Conservation (phyloP, 2,329 filamentous ascomycete species). For the Phaeosphaeria sp. region DNA sequence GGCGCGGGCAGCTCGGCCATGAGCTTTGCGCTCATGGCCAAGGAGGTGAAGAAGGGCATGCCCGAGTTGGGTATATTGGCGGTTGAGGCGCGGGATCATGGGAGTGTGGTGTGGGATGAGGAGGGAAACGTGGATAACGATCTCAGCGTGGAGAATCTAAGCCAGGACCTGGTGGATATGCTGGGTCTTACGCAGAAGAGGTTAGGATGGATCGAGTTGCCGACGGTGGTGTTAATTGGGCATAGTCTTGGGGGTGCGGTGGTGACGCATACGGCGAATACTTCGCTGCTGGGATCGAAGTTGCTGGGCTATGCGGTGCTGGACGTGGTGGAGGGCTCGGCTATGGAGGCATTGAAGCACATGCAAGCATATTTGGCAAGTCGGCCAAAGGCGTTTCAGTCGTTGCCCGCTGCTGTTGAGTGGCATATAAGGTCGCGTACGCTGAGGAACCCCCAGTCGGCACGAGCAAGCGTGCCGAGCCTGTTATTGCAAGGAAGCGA, state of each 20-base stretch:
- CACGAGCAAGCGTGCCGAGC: conserved; percentile 84
- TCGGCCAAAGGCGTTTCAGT: conserved; percentile 79
- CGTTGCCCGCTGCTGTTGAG: conserved; percentile 79
- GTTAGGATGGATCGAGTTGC: conserved; percentile 76
- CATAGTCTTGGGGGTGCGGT: conserved; percentile 94
- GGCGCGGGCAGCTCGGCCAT: conserved; percentile 92
- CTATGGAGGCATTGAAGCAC: conserved; percentile 90
- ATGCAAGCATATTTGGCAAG: conserved; percentile 93
- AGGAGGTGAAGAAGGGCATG: conserved; percentile 77
- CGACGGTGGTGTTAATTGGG: conserved; percentile 81
- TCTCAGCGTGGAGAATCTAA: conserved; percentile 74
- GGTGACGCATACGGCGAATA: conserved; percentile 79
- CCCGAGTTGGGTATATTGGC: conserved; percentile 84
- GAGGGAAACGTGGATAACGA: conserved; percentile 59
- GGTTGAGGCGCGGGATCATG: conserved; percentile 86
- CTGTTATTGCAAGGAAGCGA: conserved; percentile 63
- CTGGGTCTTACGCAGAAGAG: conserved; percentile 69
- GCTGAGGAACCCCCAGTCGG: conserved; percentile 82
- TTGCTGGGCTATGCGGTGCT: conserved; percentile 87
- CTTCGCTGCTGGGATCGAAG: conserved; percentile 67
- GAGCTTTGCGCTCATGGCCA: conserved; percentile 83
- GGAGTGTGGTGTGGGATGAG: conserved; percentile 62
- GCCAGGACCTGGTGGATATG: conserved; percentile 73
- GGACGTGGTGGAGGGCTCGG: conserved; percentile 93
- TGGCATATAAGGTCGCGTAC: conserved; percentile 94